These are phyloP conservation scores for Gentiana dahurica DNA, from an alignment of 257 asterid genomes.

Conservation along the genomic window DNA sequence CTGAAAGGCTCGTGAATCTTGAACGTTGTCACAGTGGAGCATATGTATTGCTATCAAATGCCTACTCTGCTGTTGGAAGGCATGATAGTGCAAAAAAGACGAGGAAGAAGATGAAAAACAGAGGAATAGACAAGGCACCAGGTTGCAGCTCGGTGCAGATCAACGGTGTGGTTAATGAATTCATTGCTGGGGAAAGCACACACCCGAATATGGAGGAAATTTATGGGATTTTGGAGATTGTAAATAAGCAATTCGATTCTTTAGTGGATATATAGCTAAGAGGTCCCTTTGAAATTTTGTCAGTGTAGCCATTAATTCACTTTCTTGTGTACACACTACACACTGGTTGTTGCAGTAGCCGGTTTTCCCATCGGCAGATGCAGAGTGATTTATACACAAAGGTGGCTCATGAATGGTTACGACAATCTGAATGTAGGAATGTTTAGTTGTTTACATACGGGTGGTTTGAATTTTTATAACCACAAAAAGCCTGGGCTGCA, in stretches of 20 bases:
- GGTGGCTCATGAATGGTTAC: too few species aligned
- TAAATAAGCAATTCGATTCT: conserved; percentile 25
- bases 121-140: conserved; percentile 54
- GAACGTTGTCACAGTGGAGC: conserved; percentile 55
- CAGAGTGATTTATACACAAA: too few species aligned
- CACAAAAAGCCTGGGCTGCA: too few species aligned
- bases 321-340: too few species aligned
- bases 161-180: conserved; percentile 45
- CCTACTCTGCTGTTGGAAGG: conserved; percentile 47
- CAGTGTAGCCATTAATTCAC: too few species aligned
- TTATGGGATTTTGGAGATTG: conserved; percentile 20
- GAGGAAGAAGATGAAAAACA: conserved; percentile 44
- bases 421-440: too few species aligned
- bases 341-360: too few species aligned
- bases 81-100: conserved; percentile 29
- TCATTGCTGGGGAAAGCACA: conserved; percentile 50
- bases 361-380: too few species aligned
- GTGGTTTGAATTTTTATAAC: too few species aligned
- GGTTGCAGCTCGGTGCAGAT: conserved; percentile 76
- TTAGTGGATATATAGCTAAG: background rate
- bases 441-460: too few species aligned
- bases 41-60: conserved; percentile 51
- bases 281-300: too few species aligned
- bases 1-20: conserved; percentile 37
- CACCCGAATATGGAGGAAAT: conserved; percentile 26